A percentile compares a stretch with the other conserved stretches of the same genome.
Conservation (phyloP, 768 basidiomycete species). For the Collybiopsis confluens region DNA sequence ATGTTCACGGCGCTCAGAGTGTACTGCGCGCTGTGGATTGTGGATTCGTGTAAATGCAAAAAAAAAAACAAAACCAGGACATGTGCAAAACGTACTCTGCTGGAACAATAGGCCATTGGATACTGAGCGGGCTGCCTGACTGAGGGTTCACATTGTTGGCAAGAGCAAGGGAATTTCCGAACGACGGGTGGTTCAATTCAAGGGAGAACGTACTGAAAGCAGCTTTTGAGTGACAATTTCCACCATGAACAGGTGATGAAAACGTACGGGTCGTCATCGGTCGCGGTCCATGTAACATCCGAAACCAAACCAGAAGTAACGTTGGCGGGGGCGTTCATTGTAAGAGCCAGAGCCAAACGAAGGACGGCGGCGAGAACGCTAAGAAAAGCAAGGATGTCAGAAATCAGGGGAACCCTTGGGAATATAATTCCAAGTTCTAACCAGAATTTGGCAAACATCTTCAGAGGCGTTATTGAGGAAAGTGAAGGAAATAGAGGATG, state of each 20-base stretch:
- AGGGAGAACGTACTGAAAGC: not conserved
- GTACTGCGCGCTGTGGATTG: not conserved
- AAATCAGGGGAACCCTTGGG: no score
- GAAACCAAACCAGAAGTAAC: slow-evolving; percentile 3
- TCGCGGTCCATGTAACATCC: not conserved
- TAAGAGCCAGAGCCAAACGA: not conserved
- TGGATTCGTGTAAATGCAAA: not conserved
- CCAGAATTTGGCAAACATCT: slow-evolving; percentile 5
- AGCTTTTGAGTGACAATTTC: not conserved
- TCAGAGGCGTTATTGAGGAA: not conserved
- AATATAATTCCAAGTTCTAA: not conserved
- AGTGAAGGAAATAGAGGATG: not conserved
- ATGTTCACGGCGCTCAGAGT: slow-evolving; percentile 1
- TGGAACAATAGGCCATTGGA: slow-evolving; percentile 1
- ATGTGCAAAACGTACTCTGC: not conserved
- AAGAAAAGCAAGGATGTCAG: not conserved
- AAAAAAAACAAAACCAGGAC: not conserved
- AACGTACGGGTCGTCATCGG: not conserved
- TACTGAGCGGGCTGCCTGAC: not conserved
- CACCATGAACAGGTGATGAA: not conserved
- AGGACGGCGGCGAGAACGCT: slow-evolving; percentile 3
- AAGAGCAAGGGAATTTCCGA: slow-evolving; percentile 1
- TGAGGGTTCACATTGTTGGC: slow-evolving; percentile 3
- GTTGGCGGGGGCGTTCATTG: slow-evolving; percentile 2
- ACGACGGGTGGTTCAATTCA: slow-evolving; percentile 1